Evolutionary conservation across 257 asterid genomes (phyloP).

Genomic region (Solanum pimpinellifolium): DNA sequence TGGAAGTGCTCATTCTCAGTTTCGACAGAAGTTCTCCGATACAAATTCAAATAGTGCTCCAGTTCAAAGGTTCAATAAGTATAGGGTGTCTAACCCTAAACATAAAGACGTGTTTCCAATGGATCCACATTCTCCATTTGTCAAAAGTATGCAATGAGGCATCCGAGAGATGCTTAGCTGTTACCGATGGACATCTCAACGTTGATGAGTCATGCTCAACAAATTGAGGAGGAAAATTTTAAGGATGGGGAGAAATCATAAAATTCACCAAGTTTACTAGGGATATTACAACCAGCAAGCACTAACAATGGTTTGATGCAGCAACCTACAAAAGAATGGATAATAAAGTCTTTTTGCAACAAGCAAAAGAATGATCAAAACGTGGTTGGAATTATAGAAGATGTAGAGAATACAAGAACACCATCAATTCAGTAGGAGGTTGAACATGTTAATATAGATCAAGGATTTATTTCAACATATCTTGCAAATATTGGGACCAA

Average conservation of each 20-base stretch:
- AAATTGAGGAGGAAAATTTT: neutral
- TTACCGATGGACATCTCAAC: neutral
- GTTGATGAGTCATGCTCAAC: neutral
- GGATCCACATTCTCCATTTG: neutral
- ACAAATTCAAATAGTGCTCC: neutral
- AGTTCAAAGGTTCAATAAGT: neutral
- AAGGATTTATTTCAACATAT: no score
- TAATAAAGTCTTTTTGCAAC: no score
- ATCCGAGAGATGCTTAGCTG: neutral
- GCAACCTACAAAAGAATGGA: no score
- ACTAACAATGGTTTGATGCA: no score
- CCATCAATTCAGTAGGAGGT: no score
- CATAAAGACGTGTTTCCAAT: neutral
- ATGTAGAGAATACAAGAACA: no score
- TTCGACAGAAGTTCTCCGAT: neutral
- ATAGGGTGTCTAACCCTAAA: neutral
- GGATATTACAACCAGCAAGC: no score
- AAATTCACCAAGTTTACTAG: no score
- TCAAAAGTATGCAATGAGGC: neutral
- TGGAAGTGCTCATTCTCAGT: neutral
- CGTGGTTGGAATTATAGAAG: no score
- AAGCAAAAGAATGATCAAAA: no score
- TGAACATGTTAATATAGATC: no score
- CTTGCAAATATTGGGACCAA: no score
- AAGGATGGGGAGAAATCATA: neutral